Evolutionary conservation across 441 rosid species (phyloP), one percentile per base, ranked within the genome.

Genomic region (Populus hybrid): DNA sequence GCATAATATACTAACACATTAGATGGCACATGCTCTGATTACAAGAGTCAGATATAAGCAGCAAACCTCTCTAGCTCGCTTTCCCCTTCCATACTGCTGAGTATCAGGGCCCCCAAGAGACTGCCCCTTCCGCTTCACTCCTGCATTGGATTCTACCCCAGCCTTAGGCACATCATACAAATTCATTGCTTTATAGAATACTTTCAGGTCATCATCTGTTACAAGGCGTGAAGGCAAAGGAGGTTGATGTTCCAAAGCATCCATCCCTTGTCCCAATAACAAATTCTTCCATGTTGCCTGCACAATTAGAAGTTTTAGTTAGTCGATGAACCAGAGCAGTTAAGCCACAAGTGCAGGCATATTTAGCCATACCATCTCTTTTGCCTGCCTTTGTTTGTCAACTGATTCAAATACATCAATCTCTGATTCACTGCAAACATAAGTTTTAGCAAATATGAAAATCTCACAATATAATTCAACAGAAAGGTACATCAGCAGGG

Each of bases 51-150:
- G 67, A 80, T 59, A 79, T n/a, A 73, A 79, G 65, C 63, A 82
- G 83, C 89, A 80, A 76, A 91, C 98, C 97, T 94, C 98, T 88
- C 98, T 93, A 38, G 98, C 88, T 74, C 98, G 87, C 83, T 94
- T 94, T 36, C 98, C 98, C 84, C 98, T 89, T 83, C 98, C 98
- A 87, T 94, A 94, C 0, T 82, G 97, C 81, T 75, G 88, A 45
- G 90, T 90, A 83, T 94, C 97, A 74, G 89, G 90, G 42, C 88
- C 83, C 53, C 93, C 94, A 73, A 83, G 84, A 71, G 73, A 71
- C 77, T 81, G 91, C 71, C 89, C 84, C 84, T 87, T 93, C 74
- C 97, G 84, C 85, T 91, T 93, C 68, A 89, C 78, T 68, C 92
- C 92, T 74, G 75, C 80, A 76, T 78, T 83, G 79, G 94, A 82